phyloP scores from a whole-genome alignment of 192 early-diverging fungal genomes.

The Coemansia sp. region DNA sequence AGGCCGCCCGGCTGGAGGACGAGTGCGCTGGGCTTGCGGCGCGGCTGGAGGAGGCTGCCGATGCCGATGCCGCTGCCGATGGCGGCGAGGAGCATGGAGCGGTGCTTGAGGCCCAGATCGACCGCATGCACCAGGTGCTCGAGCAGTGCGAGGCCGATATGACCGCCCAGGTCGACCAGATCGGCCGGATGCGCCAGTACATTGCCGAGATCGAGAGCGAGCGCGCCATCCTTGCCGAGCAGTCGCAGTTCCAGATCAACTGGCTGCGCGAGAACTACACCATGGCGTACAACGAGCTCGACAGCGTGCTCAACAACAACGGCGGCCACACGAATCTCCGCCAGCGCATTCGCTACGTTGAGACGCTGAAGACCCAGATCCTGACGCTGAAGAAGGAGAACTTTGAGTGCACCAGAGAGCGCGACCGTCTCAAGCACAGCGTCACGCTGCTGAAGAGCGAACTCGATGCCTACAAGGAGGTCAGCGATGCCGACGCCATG shows the following conservation, averaged over 20 bases:
- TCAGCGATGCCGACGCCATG: constrained; percentile 34
- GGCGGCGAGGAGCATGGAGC: constrained; percentile 21
- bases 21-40: constrained; percentile 28
- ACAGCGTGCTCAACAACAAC: constrained; percentile 31
- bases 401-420: constrained; percentile 35
- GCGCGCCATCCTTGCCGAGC: constrained; percentile 46
- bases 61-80: constrained; percentile 30
- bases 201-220: constrained; percentile 47
- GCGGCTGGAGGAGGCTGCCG: constrained; percentile 26
- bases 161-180: constrained; percentile 32
- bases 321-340: constrained; percentile 44
- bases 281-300: constrained; percentile 43
- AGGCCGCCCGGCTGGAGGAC: constrained; percentile 12
- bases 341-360: constrained; percentile 53
- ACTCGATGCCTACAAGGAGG: constrained; percentile 51
- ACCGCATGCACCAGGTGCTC: constrained; percentile 25
- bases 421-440: constrained; percentile 30
- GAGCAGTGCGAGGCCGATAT: constrained; percentile 49
- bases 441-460: constrained; percentile 40
- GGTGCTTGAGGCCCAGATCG: constrained; percentile 19
- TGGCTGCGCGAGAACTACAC: constrained; percentile 56
- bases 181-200: constrained; percentile 28
- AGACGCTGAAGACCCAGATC: constrained; percentile 46
- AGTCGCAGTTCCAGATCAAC: constrained; percentile 48
- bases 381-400: constrained; percentile 44